These are phyloP conservation scores for Debaryomyces fabryi DNA, from an alignment of 1,139 yeast genomes.

Conservation along the genomic window DNA sequence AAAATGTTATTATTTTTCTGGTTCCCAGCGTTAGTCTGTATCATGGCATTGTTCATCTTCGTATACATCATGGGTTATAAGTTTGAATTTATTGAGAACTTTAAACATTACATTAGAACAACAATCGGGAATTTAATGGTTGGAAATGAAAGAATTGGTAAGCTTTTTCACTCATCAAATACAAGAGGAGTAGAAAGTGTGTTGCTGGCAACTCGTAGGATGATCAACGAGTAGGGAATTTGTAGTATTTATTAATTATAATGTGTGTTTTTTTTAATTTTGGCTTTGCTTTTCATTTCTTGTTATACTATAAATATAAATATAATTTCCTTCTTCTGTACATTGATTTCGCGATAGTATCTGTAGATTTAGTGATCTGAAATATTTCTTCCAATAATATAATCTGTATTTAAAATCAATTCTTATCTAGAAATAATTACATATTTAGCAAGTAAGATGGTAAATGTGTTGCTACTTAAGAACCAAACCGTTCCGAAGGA, in stretches of 20 bases:
- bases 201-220: conserved; percentile 5
- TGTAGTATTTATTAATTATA: conserved; percentile 7
- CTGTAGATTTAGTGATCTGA: not conserved
- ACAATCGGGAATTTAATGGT: conserved; percentile 63
- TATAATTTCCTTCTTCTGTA: not conserved
- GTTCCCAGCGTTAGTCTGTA: conserved; percentile 67
- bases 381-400: not conserved
- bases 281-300: conserved; percentile 6
- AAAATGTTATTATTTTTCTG: conserved; percentile 87
- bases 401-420: not conserved
- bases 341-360: not conserved
- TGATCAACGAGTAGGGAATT: conserved; percentile 5
- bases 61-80: conserved; percentile 55
- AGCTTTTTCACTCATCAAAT: conserved; percentile 43
- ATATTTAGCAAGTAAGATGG: not conserved
- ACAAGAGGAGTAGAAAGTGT: conserved; percentile 8
- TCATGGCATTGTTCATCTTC: conserved; percentile 53
- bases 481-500: conserved; percentile 69
- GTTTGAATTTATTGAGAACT: conserved; percentile 40
- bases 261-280: conserved; percentile 5
- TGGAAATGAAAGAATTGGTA: conserved; percentile 69
- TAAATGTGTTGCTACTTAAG: conserved; percentile 52
- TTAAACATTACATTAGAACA: conserved; percentile 53
- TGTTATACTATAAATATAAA: conserved; percentile 1
- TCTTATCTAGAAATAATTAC: not conserved